phyloP scores from a whole-genome alignment of 306 rosid species.

The Prinsepia uniflora region DNA sequence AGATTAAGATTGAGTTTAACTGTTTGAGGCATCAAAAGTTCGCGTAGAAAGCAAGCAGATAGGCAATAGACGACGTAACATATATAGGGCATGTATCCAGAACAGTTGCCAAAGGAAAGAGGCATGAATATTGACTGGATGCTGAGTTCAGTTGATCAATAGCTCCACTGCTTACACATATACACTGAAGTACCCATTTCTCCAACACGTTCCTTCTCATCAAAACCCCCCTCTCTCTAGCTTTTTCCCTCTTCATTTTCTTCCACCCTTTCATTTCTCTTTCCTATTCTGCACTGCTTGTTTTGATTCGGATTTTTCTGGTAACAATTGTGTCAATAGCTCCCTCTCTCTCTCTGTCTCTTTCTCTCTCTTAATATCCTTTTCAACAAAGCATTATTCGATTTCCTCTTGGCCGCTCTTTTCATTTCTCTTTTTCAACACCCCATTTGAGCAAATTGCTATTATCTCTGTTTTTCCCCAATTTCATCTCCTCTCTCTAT shows the following conservation, averaged over 20 bases:
- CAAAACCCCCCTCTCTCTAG: background rate
- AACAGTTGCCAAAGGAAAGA: background rate
- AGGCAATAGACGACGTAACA: background rate
- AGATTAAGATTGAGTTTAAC: no score
- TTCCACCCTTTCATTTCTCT: slow-evolving; percentile 35
- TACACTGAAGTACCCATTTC: background rate
- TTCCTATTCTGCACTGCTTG: slow-evolving; percentile 71
- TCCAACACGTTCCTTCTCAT: slow-evolving; percentile 11
- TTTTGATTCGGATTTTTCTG: slow-evolving; percentile 63
- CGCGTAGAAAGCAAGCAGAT: background rate
- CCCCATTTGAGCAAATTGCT: slow-evolving; percentile 5
- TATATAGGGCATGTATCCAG: background rate
- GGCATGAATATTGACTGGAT: background rate
- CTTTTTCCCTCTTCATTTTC: slow-evolving; percentile 19
- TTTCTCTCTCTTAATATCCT: slow-evolving; percentile 12
- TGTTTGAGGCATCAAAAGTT: background rate
- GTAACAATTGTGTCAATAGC: no score
- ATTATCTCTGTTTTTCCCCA: slow-evolving; percentile 11
- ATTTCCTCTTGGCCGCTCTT: slow-evolving; percentile 33
- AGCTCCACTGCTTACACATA: slow-evolving; percentile 2
- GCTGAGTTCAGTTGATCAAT: background rate
- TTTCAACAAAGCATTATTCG: slow-evolving; percentile 31
- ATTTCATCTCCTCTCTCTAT: background rate
- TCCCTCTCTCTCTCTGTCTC: slow-evolving; percentile 13
- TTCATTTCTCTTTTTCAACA: background rate